Evolutionary conservation across 768 basidiomycete genomes (phyloP).

Genomic region (Hirschioporus abietinus): DNA sequence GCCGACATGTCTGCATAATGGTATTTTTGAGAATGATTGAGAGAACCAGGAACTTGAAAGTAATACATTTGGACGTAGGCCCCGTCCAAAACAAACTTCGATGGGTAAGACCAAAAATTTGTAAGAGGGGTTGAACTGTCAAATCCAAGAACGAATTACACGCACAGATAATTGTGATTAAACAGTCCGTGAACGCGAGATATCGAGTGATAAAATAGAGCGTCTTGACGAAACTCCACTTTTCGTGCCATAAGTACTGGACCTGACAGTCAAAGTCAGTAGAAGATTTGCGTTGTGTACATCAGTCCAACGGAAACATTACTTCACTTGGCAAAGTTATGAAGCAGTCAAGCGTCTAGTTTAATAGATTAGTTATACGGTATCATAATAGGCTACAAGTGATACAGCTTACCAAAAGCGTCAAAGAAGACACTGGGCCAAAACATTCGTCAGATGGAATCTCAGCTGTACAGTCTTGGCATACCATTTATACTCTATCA

Average conservation of each 20-base stretch:
- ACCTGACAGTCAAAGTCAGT: not conserved
- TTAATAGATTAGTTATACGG: not conserved
- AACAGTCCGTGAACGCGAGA: not conserved
- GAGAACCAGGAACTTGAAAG: not conserved
- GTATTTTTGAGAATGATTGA: not conserved
- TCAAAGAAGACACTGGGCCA: not conserved
- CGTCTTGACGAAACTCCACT: not conserved
- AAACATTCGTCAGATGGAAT: not conserved
- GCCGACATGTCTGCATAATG: not conserved
- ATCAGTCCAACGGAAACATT: not conserved
- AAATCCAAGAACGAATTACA: not conserved
- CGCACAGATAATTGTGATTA: not conserved
- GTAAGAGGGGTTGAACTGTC: not conserved
- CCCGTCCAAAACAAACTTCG: not conserved
- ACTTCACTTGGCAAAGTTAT: not conserved
- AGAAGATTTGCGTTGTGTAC: not conserved
- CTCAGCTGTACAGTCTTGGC: not conserved
- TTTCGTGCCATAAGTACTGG: not conserved
- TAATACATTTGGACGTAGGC: not conserved
- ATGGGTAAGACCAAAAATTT: not conserved
- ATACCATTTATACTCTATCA: not conserved
- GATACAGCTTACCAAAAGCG: not conserved
- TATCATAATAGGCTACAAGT: not conserved
- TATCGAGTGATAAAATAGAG: not conserved
- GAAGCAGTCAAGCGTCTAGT: not conserved